A percentile compares a stretch with the other conserved stretches of the same genome.
Conservation (phyloP, 441 rosid genomes). For the Corymbia citriodora region DNA sequence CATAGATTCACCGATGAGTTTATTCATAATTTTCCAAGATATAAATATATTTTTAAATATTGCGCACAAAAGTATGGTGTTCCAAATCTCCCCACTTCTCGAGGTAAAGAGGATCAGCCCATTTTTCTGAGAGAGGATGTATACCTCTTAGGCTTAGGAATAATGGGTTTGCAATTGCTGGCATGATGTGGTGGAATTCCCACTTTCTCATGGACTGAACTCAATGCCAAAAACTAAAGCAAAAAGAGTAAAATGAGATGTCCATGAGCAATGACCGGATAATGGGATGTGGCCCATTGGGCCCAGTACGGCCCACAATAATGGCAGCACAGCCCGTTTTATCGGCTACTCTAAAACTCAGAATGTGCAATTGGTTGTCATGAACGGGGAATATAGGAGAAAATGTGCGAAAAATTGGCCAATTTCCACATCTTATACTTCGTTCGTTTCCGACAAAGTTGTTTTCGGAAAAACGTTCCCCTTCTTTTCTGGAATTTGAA, state of each 20-base stretch:
- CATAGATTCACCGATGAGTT: background rate
- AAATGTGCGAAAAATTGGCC: background rate
- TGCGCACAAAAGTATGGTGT: background rate
- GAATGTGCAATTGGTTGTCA: background rate
- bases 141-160: background rate
- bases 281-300: background rate
- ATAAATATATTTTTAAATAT: background rate
- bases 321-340: background rate
- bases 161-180: background rate
- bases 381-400: background rate
- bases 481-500: too few relatives aligned
- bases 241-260: background rate
- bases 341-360: background rate
- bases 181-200: background rate
- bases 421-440: background rate
- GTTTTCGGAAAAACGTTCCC: too few relatives aligned
- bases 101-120: background rate
- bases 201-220: background rate
- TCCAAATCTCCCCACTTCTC: background rate
- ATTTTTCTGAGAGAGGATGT: background rate
- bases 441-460: too few relatives aligned
- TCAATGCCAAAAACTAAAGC: background rate
- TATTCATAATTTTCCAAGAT: background rate
- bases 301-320: background rate
- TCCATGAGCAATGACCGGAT: background rate